Conservation (phyloP, 2,329 filamentous ascomycete species). For the Apiospora koreana region DNA sequence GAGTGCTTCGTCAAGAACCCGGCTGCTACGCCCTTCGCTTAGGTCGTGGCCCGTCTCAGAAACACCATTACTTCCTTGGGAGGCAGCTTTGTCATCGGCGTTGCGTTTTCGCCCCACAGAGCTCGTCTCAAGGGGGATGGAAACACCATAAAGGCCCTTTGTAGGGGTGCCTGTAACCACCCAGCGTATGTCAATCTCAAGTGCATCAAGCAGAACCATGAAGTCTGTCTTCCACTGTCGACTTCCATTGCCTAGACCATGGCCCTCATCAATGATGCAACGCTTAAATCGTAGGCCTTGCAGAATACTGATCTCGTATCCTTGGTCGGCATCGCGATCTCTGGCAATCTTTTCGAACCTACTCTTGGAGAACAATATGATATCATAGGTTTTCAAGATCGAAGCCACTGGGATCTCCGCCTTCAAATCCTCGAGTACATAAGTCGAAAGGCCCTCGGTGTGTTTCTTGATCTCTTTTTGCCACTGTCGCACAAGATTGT, state of each 20-base stretch:
- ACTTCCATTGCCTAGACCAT: conserved; percentile 70
- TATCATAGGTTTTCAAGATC: conserved; percentile 67
- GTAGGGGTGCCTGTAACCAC: conserved; percentile 90
- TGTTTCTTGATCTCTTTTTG: conserved; percentile 78
- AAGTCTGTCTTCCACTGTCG: conserved; percentile 56
- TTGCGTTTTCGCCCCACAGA: not conserved
- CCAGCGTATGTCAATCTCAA: conserved; percentile 77
- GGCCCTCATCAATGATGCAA: conserved; percentile 90
- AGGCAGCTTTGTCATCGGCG: not conserved
- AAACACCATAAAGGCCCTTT: conserved; percentile 70
- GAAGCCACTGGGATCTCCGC: conserved; percentile 56
- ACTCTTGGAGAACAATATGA: conserved; percentile 75
- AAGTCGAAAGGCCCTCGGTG: conserved; percentile 63
- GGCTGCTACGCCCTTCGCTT: conserved; percentile 20
- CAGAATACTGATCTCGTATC: conserved; percentile 49
- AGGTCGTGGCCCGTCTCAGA: not conserved
- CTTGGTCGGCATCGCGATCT: conserved; percentile 35
- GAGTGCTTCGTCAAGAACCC: conserved; percentile 31
- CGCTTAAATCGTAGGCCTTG: conserved; percentile 79
- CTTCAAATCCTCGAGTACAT: conserved; percentile 58
- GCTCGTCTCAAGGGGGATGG: conserved; percentile 48
- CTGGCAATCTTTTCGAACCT: conserved; percentile 67
- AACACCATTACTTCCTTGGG: conserved; percentile 18
- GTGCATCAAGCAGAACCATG: conserved; percentile 49
- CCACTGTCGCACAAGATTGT: conserved; percentile 87